Conservation (phyloP, 108 stramenopile species). For the Chaetoceros muelleri region DNA sequence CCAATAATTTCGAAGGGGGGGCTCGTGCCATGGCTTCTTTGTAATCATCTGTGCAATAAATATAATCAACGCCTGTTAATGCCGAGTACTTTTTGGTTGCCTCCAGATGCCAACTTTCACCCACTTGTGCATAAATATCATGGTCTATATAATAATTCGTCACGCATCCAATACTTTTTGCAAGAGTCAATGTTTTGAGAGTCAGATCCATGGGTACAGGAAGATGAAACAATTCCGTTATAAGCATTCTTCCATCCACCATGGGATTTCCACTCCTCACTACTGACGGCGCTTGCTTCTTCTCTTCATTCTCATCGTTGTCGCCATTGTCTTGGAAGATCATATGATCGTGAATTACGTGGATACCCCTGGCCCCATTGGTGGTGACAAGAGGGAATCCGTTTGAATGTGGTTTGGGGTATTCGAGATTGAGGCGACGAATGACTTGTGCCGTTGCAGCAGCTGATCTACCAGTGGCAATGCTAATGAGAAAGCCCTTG, state of each 20-base stretch:
- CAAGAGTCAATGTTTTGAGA: constrained; percentile 19
- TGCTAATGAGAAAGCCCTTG: constrained; percentile 27
- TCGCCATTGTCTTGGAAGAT: background rate
- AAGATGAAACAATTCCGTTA: constrained; percentile 11
- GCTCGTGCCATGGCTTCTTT: constrained; percentile 10
- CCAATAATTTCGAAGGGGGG: constrained; percentile 39
- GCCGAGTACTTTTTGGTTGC: constrained; percentile 27
- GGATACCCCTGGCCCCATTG: constrained; percentile 43
- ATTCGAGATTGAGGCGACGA: constrained; percentile 14
- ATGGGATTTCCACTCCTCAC: constrained; percentile 18
- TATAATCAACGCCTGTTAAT: constrained; percentile 33
- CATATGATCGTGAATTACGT: constrained; percentile 2
- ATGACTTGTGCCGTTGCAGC: constrained; percentile 25
- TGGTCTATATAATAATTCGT: constrained; percentile 47
- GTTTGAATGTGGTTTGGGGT: constrained; percentile 2
- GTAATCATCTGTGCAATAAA: constrained; percentile 23
- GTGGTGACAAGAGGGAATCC: constrained; percentile 38
- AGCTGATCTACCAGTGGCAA: constrained; percentile 54
- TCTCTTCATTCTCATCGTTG: constrained; percentile 4
- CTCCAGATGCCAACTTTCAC: constrained; percentile 14
- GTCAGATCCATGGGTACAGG: constrained; percentile 1
- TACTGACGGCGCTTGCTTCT: constrained; percentile 16
- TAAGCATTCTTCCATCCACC: background rate
- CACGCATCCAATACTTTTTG: constrained; percentile 26
- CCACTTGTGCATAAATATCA: constrained; percentile 36